A percentile compares a stretch with the other conserved stretches of the same genome.
phyloP scores from a whole-genome alignment of 1,139 yeast genomes.

The Taphrina sp. region DNA sequence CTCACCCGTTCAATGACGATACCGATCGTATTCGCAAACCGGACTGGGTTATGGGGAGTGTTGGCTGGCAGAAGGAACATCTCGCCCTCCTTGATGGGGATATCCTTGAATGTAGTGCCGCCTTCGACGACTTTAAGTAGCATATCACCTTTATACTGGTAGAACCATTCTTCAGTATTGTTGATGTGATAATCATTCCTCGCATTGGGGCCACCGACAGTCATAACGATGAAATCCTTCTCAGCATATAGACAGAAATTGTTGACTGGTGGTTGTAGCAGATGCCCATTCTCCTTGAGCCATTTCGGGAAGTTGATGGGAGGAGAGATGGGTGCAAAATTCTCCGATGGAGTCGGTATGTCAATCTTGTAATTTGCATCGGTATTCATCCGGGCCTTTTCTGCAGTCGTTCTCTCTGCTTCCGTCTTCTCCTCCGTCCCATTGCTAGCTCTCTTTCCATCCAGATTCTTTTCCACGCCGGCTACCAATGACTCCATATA shows the following conservation, averaged over 20 bases:
- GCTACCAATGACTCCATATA: conserved; percentile 20
- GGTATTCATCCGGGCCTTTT: conserved; percentile 22
- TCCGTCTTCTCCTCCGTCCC: conserved; percentile 16
- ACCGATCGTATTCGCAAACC: conserved; percentile 83
- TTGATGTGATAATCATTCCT: conserved; percentile 91
- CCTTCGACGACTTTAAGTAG: conserved; percentile 76
- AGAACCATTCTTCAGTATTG: conserved; percentile 81
- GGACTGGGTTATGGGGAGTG: conserved; percentile 85
- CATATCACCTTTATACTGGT: conserved; percentile 50
- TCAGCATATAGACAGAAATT: conserved; percentile 70
- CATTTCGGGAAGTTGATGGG: conserved; percentile 63
- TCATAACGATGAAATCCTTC: conserved; percentile 87
- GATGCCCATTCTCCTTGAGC: conserved; percentile 71
- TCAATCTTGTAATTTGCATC: conserved; percentile 15
- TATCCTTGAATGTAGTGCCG: conserved; percentile 65
- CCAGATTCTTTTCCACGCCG: conserved; percentile 27
- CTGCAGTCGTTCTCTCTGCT: conserved; percentile 17
- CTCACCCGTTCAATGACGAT: conserved; percentile 93
- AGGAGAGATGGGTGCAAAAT: conserved; percentile 15
- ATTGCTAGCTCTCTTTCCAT: conserved; percentile 16
- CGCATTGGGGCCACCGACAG: conserved; percentile 92
- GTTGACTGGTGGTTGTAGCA: conserved; percentile 87
- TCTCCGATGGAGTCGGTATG: conserved; percentile 10
- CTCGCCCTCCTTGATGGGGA: conserved; percentile 78
- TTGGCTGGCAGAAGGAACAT: conserved; percentile 81